phyloP scores from a whole-genome alignment of 331 rosid species.

The Quercus lobata region DNA sequence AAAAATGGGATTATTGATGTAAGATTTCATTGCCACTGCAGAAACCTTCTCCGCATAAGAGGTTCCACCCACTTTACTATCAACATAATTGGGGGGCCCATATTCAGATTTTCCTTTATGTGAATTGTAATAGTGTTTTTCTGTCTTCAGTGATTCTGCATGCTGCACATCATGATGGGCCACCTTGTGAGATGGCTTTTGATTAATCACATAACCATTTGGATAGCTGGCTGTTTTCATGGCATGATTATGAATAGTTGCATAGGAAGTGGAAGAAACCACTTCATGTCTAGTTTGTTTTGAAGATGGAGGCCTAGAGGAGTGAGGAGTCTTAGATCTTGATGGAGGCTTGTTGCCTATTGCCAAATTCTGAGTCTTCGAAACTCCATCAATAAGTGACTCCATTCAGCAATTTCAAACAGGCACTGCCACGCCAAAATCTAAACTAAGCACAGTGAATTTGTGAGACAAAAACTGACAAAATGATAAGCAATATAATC shows the following conservation, averaged over 20 bases:
- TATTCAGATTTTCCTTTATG: slow-evolving; percentile 33
- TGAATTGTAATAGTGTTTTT: slow-evolving; percentile 22
- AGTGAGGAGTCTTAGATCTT: slow-evolving; percentile 35
- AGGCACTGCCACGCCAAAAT: slow-evolving; percentile 34
- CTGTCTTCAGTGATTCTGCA: slow-evolving; percentile 25
- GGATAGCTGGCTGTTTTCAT: slow-evolving; percentile 32
- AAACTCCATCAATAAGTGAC: slow-evolving; percentile 44
- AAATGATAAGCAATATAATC: not conserved
- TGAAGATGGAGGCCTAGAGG: slow-evolving; percentile 45
- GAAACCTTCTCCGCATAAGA: slow-evolving; percentile 37
- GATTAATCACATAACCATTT: slow-evolving; percentile 41
- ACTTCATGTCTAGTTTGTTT: slow-evolving; percentile 41
- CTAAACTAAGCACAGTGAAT: slow-evolving; percentile 33
- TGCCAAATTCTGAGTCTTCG: slow-evolving; percentile 47
- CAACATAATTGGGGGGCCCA: slow-evolving; percentile 18
- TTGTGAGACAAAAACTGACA: slow-evolving; percentile 9
- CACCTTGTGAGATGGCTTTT: slow-evolving; percentile 33
- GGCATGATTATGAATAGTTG: slow-evolving; percentile 31
- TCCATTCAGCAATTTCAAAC: slow-evolving; percentile 50
- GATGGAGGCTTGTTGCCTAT: slow-evolving; percentile 38
- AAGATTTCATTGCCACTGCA: slow-evolving; percentile 32
- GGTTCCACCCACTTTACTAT: slow-evolving; percentile 32
- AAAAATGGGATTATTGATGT: slow-evolving; percentile 26
- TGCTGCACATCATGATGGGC: slow-evolving; percentile 7
- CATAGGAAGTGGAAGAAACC: slow-evolving; percentile 40